A percentile compares a stretch with the other conserved stretches of the same genome.
These are phyloP conservation scores for Clavispora fructus DNA, from an alignment of 805 yeast species.

Conservation along the genomic window DNA sequence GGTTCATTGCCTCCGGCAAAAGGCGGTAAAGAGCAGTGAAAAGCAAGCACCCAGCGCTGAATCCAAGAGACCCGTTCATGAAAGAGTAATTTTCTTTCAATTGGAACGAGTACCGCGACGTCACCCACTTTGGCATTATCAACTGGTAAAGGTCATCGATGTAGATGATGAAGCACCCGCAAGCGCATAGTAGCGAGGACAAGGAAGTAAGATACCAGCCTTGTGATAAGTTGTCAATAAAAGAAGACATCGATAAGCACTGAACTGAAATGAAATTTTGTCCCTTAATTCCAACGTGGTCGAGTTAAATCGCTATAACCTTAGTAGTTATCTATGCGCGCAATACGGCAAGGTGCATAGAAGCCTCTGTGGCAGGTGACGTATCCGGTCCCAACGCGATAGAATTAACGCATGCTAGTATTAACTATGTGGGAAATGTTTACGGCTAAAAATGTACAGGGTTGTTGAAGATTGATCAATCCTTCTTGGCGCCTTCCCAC, in stretches of 20 bases:
- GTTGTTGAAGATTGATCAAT: background rate
- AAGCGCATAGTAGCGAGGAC: constrained; percentile 64
- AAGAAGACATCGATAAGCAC: background rate
- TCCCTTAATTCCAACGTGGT: no score
- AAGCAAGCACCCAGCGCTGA: constrained; percentile 77
- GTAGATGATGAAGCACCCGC: constrained; percentile 66
- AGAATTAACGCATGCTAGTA: background rate
- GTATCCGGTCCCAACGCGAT: background rate
- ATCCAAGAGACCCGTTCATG: constrained; percentile 67
- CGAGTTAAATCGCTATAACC: background rate
- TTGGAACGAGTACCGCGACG: constrained; percentile 41
- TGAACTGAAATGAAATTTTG: no score
- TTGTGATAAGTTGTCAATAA: constrained; percentile 21
- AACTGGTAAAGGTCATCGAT: constrained; percentile 49
- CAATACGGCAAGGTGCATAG: background rate
- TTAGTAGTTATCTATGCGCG: background rate
- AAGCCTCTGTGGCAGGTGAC: background rate
- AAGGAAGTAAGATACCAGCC: constrained; percentile 65
- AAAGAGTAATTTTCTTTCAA: constrained; percentile 58
- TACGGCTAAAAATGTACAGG: background rate
- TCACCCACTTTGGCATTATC: constrained; percentile 36
- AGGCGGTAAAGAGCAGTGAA: constrained; percentile 74
- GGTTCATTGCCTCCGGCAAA: constrained; percentile 60
- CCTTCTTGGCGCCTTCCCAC: constrained; percentile 16
- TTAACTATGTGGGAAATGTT: background rate